Evolutionary conservation across 768 basidiomycete species (phyloP).

Genomic region (Collybiopsis confluens): DNA sequence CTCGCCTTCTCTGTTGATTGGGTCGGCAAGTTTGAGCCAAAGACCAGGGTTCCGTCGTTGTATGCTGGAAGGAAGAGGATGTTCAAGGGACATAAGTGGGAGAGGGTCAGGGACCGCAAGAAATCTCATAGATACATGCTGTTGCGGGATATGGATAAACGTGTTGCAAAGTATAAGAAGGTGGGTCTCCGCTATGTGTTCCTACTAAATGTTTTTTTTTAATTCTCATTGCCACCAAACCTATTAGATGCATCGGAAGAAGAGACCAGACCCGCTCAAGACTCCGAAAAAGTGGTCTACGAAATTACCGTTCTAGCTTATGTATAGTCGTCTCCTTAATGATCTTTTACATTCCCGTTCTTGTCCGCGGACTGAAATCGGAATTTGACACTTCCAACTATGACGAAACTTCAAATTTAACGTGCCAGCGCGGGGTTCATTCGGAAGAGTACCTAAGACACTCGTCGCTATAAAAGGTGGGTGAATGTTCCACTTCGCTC

Average conservation of each 20-base stretch:
- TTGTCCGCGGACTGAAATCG: background rate
- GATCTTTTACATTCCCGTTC: too few species aligned
- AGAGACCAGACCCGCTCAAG: slow-evolving; percentile 56
- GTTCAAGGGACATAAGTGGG: slow-evolving; percentile 95
- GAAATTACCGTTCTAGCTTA: slow-evolving; percentile 60
- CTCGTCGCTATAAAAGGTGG: background rate
- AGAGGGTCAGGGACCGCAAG: slow-evolving; percentile 50
- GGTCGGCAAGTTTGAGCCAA: slow-evolving; percentile 32
- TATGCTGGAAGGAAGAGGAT: slow-evolving; percentile 77
- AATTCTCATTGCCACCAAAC: too few species aligned
- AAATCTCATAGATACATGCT: slow-evolving; percentile 47
- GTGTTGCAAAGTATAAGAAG: slow-evolving; percentile 62
- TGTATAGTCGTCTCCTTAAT: slow-evolving; percentile 8
- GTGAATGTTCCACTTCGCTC: too few species aligned
- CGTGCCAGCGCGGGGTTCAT: background rate
- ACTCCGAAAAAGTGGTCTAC: slow-evolving; percentile 44
- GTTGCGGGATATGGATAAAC: slow-evolving; percentile 66
- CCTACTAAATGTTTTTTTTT: slow-evolving; percentile 6
- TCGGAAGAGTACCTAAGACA: background rate
- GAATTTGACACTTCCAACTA: too few species aligned
- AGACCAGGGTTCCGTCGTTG: slow-evolving; percentile 45
- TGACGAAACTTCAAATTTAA: too few species aligned
- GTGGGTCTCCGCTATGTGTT: slow-evolving; percentile 33
- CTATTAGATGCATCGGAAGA: slow-evolving; percentile 49
- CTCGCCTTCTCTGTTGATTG: slow-evolving; percentile 34